Evolutionary conservation across 805 yeast genomes (phyloP), one percentile per base, ranked within the genome.

Genomic region (Lipomyces yamadae): DNA sequence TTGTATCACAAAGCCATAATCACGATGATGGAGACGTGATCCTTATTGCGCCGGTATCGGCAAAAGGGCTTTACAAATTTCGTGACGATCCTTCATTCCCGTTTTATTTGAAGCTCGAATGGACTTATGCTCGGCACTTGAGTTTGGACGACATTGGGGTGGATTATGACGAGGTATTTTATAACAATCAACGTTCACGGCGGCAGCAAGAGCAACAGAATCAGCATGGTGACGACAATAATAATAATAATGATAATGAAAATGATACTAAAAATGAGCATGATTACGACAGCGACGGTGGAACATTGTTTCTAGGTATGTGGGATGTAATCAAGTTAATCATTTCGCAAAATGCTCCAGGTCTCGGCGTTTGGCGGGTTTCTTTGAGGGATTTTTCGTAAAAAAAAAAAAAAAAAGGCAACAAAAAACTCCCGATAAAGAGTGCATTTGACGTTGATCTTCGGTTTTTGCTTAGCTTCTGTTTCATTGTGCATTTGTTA

Each of bases 21-120:
- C 34, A 35, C 7, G 32, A 48, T 2, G 50, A 59, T 24, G 39
- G 42, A 29, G 61, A 59, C 37, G 32, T 77, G 65, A 70, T 72
- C 7, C 77, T 85, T 0, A 72, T 74, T 5, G 70, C 72, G 1
- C 77, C 77, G 73, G 74, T 64, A 65, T 62, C 74, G 7, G 58
- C 71, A 24, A 58, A 57, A 15, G 60, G 60, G 15, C 59, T 68
- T 4, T 63, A 68, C 56, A 39, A 15, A 2, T 33, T 66, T 15
- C 32, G 37, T n/a, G 62, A 60, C 30, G 52, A 64, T 37, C 6
- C 60, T 13, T 50, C 24, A 18, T 24, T 58, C 30, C 58, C 64
- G 32, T 62, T 42, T 30, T 29, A 34, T 50, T 35, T 64, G 48
- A 61, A 61, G 11, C 60, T 63, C 24, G 66, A 65, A 30, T 70